phyloP scores from a whole-genome alignment of 352 stramenopile species.

The Globisporangium cederbergense region DNA sequence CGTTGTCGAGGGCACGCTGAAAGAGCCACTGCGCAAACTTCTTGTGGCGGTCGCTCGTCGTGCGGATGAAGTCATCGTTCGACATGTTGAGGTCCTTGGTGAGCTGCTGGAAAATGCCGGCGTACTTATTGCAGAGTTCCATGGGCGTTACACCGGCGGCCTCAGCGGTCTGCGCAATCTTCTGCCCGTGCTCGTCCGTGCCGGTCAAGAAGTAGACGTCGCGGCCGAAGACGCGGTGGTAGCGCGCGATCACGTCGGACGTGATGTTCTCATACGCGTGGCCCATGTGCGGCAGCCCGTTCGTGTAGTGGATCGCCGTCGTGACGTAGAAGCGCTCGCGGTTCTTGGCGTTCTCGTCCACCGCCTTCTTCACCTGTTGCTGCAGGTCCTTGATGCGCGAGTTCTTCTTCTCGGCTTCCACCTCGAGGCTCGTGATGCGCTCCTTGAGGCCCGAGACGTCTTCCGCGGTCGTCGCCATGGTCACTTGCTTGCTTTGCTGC shows the following conservation, averaged over 20 bases:
- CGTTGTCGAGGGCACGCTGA: conserved; percentile 82
- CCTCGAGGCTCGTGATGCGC: conserved; percentile 44
- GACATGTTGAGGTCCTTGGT: conserved; percentile 85
- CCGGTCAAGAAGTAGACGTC: conserved; percentile 86
- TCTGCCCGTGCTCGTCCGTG: conserved; percentile 99
- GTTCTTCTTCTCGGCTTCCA: conserved; percentile 27
- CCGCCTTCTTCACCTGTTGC: conserved; percentile 40
- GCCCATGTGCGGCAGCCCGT: conserved; percentile 96
- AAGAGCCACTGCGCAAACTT: conserved; percentile 94
- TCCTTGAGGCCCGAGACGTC: conserved; percentile 26
- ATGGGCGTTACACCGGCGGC: conserved; percentile 89
- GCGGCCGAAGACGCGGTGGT: conserved; percentile 87
- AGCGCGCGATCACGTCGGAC: conserved; percentile 96
- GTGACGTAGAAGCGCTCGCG: conserved; percentile 95
- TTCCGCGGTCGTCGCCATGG: conserved; percentile 20
- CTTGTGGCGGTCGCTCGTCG: conserved; percentile 94
- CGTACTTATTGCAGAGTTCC: conserved; percentile 96
- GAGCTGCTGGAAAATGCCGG: conserved; percentile 84
- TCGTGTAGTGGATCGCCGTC: conserved; percentile 99
- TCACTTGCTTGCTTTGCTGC: neutral
- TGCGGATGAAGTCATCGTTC: conserved; percentile 94
- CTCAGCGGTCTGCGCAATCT: conserved; percentile 97
- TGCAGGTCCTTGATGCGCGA: conserved; percentile 32
- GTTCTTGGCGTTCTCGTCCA: conserved; percentile 36
- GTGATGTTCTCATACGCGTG: conserved; percentile 98